Conservation (phyloP, 2,329 filamentous ascomycete genomes). For the Calonectria pseudoturangicola region DNA sequence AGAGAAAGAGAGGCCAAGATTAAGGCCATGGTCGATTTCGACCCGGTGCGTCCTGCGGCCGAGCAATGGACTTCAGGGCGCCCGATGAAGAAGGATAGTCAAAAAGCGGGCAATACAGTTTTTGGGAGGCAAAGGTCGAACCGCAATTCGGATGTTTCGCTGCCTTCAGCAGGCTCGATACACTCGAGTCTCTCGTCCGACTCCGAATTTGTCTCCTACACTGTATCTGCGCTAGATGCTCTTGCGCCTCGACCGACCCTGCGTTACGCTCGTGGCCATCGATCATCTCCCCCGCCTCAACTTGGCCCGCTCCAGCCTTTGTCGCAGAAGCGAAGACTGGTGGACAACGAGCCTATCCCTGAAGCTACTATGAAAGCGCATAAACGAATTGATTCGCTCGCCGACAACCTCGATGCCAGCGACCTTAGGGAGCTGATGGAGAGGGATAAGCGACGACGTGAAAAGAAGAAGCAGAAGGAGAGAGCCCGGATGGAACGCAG, state of each 20-base stretch:
- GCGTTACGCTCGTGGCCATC: slow-evolving; percentile 80
- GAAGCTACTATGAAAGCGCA: slow-evolving; percentile 77
- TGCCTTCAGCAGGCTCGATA: slow-evolving; percentile 84
- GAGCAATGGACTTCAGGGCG: slow-evolving; percentile 77
- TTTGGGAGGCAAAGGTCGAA: slow-evolving; percentile 73
- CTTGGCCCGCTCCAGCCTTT: slow-evolving; percentile 68
- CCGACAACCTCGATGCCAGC: slow-evolving; percentile 88
- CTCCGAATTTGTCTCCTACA: slow-evolving; percentile 84
- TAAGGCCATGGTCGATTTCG: slow-evolving; percentile 84
- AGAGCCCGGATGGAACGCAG: slow-evolving; percentile 79
- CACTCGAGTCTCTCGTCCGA: slow-evolving; percentile 85
- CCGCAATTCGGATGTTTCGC: slow-evolving; percentile 82
- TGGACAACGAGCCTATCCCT: slow-evolving; percentile 72
- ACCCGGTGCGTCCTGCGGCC: slow-evolving; percentile 78
- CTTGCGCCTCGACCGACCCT: slow-evolving; percentile 90
- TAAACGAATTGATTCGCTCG: slow-evolving; percentile 81
- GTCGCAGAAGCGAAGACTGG: slow-evolving; percentile 71
- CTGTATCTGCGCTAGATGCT: slow-evolving; percentile 86
- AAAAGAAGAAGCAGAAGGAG: slow-evolving; percentile 82
- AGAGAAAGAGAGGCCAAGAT: slow-evolving; percentile 92
- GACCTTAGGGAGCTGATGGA: slow-evolving; percentile 93
- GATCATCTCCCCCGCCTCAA: slow-evolving; percentile 69
- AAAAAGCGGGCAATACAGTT: slow-evolving; percentile 75
- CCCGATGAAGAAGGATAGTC: slow-evolving; percentile 77
- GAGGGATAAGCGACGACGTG: slow-evolving; percentile 86